phyloP scores from a whole-genome alignment of 352 stramenopile genomes.

The Phytophthora pinifolia region DNA sequence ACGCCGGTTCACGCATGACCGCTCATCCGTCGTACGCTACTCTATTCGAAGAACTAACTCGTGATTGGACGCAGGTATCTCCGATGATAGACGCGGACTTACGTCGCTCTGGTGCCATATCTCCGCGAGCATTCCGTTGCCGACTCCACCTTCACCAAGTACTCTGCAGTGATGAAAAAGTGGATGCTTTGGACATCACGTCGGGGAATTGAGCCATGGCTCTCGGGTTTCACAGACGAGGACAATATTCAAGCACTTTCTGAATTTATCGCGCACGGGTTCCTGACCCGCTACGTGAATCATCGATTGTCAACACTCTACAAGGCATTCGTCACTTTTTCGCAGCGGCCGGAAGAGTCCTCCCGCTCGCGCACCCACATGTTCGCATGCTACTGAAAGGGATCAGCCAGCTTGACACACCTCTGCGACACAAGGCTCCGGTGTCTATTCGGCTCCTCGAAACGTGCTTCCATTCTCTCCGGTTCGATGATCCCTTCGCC shows the following conservation, averaged over 20 bases:
- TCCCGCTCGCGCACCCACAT: conserved; percentile 1
- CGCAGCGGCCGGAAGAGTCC: not conserved
- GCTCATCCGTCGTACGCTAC: not conserved
- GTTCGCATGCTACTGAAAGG: conserved; percentile 9
- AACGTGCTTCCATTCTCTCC: conserved; percentile 1
- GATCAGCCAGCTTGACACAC: conserved; percentile 4
- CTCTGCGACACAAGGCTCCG: not conserved
- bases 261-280: too few relatives aligned
- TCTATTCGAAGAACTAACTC: not conserved
- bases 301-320: too few relatives aligned
- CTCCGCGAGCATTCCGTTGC: conserved; percentile 12
- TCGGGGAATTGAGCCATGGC: not conserved
- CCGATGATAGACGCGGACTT: not conserved
- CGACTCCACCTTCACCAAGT: conserved; percentile 6
- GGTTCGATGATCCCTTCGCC: conserved; percentile 1
- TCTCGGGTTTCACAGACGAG: not conserved
- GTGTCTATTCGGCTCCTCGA: conserved; percentile 2
- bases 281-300: too few relatives aligned
- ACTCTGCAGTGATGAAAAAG: not conserved
- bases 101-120: not conserved
- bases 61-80: conserved; percentile 1
- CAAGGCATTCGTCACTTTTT: not conserved
- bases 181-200: not conserved
- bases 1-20: not conserved
- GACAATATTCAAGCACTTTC: not conserved